A percentile compares a stretch with the other conserved stretches of the same genome.
Conservation (phyloP, 331 rosid genomes). For the Malus hybrid region DNA sequence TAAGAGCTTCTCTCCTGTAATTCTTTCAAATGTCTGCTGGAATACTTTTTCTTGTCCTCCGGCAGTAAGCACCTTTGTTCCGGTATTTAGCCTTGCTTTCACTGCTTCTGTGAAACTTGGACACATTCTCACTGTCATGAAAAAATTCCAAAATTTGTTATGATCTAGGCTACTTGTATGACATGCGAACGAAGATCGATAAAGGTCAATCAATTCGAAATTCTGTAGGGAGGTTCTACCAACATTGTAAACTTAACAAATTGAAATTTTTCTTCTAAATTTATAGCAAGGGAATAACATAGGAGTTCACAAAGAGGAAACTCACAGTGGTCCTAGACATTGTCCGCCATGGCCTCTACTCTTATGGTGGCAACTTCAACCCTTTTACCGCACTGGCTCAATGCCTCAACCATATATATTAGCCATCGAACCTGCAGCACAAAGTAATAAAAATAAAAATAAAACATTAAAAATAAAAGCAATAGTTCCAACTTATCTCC, state of each 20-base stretch:
- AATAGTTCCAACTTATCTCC: neutral
- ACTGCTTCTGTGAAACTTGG: constrained; percentile 62
- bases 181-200: neutral
- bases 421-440: constrained; percentile 37
- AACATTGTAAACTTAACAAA: neutral
- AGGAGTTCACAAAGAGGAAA: neutral
- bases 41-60: constrained; percentile 61
- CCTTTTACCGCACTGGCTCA: constrained; percentile 39
- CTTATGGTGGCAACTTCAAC: constrained; percentile 49
- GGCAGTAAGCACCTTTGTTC: constrained; percentile 45
- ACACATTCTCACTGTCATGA: constrained; percentile 37
- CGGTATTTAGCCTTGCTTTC: constrained; percentile 54
- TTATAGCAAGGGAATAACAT: neutral
- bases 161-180: neutral
- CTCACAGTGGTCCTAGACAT: constrained; percentile 68
- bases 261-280: neutral
- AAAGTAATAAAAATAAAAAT: neutral
- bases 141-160: neutral
- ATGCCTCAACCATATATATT: constrained; percentile 22
- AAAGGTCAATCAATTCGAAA: neutral
- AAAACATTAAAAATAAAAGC: neutral
- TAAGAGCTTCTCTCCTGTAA: constrained; percentile 57
- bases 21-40: constrained; percentile 40
- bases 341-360: constrained; percentile 50
- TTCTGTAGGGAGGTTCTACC: neutral